These are phyloP conservation scores for Wickerhamiella siamensis DNA, from an alignment of 805 yeast genomes.

Conservation along the genomic window DNA sequence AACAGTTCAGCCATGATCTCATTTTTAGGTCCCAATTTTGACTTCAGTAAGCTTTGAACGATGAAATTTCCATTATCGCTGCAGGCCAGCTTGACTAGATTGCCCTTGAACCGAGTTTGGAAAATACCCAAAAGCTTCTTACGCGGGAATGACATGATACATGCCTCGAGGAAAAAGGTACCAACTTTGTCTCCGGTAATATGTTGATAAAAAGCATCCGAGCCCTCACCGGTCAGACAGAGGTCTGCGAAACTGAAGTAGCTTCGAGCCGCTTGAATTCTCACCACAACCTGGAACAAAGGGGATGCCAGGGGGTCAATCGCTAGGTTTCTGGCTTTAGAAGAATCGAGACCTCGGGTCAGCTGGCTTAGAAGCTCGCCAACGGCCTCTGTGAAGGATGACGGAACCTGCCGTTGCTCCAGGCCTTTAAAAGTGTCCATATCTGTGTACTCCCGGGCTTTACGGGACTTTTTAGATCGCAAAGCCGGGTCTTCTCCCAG, in stretches of 20 bases:
- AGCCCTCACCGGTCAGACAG: slow-evolving; percentile 31
- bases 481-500: slow-evolving; percentile 56
- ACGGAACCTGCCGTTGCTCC: slow-evolving; percentile 53
- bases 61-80: slow-evolving; percentile 78
- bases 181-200: slow-evolving; percentile 82
- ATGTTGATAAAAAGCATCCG: slow-evolving; percentile 60
- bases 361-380: slow-evolving; percentile 23
- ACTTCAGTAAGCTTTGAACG: slow-evolving; percentile 48
- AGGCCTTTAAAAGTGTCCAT: slow-evolving; percentile 35
- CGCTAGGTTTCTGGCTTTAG: slow-evolving; percentile 54
- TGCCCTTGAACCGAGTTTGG: slow-evolving; percentile 53
- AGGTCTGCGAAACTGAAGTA: slow-evolving; percentile 32
- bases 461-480: slow-evolving; percentile 70
- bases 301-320: slow-evolving; percentile 78
- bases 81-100: slow-evolving; percentile 58
- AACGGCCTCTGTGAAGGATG: slow-evolving; percentile 36
- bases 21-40: slow-evolving; percentile 10
- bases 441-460: slow-evolving; percentile 53
- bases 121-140: slow-evolving; percentile 60
- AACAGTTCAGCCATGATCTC: slow-evolving; percentile 16
- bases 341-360: slow-evolving; percentile 25
- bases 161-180: slow-evolving; percentile 72
- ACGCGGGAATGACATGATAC: slow-evolving; percentile 48
- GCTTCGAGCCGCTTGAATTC: slow-evolving; percentile 5
- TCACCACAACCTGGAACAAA: slow-evolving; percentile 32